Base-by-base conservation (phyloP, 768 basidiomycete species). In the Tylopilus rubrobrunneus region DNA sequence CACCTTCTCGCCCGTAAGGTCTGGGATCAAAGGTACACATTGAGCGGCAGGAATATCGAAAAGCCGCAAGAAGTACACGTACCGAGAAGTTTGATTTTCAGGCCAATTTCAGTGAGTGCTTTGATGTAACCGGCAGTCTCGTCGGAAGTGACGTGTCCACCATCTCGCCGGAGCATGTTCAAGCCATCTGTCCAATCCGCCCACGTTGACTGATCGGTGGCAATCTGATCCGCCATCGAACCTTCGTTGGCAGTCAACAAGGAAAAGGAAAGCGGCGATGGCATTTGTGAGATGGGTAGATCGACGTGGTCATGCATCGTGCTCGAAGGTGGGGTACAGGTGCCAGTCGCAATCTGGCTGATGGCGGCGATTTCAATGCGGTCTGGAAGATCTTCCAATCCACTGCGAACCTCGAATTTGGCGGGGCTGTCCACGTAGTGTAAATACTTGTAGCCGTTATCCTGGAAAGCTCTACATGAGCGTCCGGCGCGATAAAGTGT, bases 171-270 rank as follows among this genome's bases (percentile, higher is more conserved):
- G 40, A 95, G 78, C 84, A 95, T 89, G 62, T 91, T 91, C 68
- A 96, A 66, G 5, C 92, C 93, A 67, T 96, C 93, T 3, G 91
- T 91, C 93, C 93, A 96, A 71, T 96, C 93, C 15, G 90, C 87
- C 87, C 89, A 94, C 17, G 86, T 76, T 17, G 85, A 83, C 49
- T 82, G 79, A 67, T 92, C 84, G 28, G 85, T 82, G 4, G 90
- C 88, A 60, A 91, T 84, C 53, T 86, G 81, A 66, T 92, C 88
- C 5, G 87, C 89, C 53, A 92, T 66, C 2, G 86, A 84, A 19
- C 82, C 84, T 60, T 87, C 87, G 61, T 79, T 82, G 7, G 82
- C 76, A 53, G 80, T 85, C 48, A 91, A 68, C 47, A 94, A 71
- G 9, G 88, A 87, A 69, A 93, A 93, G 4, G 89, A 89, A 23